These are phyloP conservation scores for Neurospora pannonica DNA, from an alignment of 495 filamentous ascomycete genomes.

Conservation along the genomic window DNA sequence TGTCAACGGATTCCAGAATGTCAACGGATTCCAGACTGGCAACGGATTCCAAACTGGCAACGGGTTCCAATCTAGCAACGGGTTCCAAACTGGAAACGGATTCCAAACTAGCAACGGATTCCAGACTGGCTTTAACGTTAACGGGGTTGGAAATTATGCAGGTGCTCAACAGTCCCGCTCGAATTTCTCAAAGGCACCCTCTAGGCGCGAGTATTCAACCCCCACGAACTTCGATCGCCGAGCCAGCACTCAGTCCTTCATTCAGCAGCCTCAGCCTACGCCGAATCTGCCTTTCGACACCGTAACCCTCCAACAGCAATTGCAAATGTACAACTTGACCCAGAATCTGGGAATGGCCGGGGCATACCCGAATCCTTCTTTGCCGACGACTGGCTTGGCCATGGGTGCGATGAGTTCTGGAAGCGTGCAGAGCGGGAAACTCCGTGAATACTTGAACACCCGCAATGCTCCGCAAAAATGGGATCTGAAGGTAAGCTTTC, in stretches of 20 bases:
- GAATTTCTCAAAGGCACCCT: not conserved
- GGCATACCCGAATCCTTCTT: not conserved
- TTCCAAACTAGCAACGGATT: not conserved
- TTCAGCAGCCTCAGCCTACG: conserved; percentile 15
- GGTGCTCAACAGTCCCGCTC: not conserved
- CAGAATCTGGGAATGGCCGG: not conserved
- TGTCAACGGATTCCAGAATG: too few species aligned
- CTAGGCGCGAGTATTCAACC: not conserved
- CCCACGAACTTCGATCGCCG: conserved; percentile 22
- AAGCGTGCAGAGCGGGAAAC: conserved; percentile 71
- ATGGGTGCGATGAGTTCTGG: conserved; percentile 19
- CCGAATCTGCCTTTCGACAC: conserved; percentile 12
- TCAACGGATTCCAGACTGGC: not conserved
- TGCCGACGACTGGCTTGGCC: not conserved
- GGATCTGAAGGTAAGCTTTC: conserved; percentile 63
- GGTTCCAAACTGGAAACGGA: not conserved
- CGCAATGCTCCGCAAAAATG: conserved; percentile 46
- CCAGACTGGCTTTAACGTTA: not conserved
- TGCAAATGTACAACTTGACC: not conserved
- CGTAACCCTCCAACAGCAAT: conserved; percentile 10
- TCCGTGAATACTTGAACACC: conserved; percentile 63
- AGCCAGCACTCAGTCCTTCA: conserved; percentile 16
- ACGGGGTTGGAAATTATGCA: not conserved
- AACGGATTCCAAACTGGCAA: not conserved
- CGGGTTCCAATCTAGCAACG: not conserved